Conservation (phyloP, 306 rosid species). For the Acacia crassicarpa region DNA sequence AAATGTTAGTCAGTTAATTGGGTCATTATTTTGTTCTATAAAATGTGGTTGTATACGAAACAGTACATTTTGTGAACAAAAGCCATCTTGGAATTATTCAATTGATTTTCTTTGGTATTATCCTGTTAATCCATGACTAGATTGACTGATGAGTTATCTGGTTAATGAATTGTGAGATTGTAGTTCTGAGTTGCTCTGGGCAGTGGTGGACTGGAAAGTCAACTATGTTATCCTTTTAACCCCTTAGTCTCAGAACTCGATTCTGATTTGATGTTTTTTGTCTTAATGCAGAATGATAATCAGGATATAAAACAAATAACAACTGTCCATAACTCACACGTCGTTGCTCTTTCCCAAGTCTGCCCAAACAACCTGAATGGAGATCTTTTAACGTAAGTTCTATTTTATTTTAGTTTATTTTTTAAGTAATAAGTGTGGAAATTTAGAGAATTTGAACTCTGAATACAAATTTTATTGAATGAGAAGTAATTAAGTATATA, state of each 20-base stretch:
- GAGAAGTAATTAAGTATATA: not conserved
- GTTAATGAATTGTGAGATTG: not conserved
- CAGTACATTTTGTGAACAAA: not conserved
- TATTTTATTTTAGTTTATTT: not conserved
- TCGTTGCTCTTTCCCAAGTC: constrained; percentile 55
- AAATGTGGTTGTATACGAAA: not conserved
- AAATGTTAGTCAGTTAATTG: not conserved
- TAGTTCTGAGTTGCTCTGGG: not conserved
- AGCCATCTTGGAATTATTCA: not conserved
- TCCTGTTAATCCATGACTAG: not conserved
- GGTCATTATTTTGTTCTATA: not conserved
- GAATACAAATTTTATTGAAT: not conserved
- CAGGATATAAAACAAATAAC: constrained; percentile 61
- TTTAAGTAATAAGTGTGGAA: not conserved
- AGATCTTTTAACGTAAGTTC: constrained; percentile 65
- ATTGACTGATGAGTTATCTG: not conserved
- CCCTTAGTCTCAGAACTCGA: not conserved
- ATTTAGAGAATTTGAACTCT: not conserved
- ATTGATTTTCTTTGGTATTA: not conserved
- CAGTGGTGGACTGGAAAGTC: not conserved
- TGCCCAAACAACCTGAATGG: constrained; percentile 69
- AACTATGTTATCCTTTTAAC: not conserved
- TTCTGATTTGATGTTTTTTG: constrained; percentile 13
- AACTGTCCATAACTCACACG: constrained; percentile 65
- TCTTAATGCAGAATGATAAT: constrained; percentile 49